phyloP scores from a whole-genome alignment of 1,284 basidiomycete species.

The Leccinum angustisporum region DNA sequence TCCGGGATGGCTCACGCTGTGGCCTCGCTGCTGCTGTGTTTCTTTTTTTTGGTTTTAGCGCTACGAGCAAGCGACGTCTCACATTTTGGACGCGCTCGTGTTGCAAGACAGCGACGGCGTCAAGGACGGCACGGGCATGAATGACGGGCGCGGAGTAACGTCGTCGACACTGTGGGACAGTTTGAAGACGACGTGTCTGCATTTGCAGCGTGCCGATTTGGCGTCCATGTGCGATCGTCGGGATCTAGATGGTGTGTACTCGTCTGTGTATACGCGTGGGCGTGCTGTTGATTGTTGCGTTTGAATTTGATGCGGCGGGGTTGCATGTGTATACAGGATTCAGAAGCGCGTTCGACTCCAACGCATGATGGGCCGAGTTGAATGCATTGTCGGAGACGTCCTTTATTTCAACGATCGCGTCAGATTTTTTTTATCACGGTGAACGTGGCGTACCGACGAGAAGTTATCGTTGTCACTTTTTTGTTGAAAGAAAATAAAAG shows the following conservation, averaged over 20 bases:
- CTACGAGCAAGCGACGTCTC: slow-evolving; percentile 81
- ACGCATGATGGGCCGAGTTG: not conserved
- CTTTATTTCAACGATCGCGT: not conserved
- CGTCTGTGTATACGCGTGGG: no score
- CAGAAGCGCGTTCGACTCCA: slow-evolving; percentile 10
- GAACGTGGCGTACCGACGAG: not conserved
- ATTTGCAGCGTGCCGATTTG: slow-evolving; percentile 73
- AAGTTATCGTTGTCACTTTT: not conserved
- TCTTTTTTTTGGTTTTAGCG: slow-evolving; percentile 42
- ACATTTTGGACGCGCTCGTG: slow-evolving; percentile 82
- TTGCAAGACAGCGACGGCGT: slow-evolving; percentile 82
- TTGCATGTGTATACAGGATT: slow-evolving; percentile 14
- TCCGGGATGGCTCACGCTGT: not conserved
- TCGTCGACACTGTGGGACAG: slow-evolving; percentile 83
- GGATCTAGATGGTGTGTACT: slow-evolving; percentile 65
- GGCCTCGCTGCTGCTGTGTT: not conserved
- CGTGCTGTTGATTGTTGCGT: not conserved
- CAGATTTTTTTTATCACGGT: not conserved
- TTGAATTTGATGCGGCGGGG: not conserved
- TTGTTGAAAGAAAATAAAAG: not conserved
- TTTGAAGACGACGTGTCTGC: slow-evolving; percentile 75
- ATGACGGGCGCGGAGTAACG: slow-evolving; percentile 67
- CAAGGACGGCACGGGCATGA: slow-evolving; percentile 44
- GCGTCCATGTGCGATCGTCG: slow-evolving; percentile 67
- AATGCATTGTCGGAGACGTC: not conserved